A percentile compares a stretch with the other conserved stretches of the same genome.
Conservation (phyloP, 2,329 filamentous ascomycete species). For the Exophiala spinifera region DNA sequence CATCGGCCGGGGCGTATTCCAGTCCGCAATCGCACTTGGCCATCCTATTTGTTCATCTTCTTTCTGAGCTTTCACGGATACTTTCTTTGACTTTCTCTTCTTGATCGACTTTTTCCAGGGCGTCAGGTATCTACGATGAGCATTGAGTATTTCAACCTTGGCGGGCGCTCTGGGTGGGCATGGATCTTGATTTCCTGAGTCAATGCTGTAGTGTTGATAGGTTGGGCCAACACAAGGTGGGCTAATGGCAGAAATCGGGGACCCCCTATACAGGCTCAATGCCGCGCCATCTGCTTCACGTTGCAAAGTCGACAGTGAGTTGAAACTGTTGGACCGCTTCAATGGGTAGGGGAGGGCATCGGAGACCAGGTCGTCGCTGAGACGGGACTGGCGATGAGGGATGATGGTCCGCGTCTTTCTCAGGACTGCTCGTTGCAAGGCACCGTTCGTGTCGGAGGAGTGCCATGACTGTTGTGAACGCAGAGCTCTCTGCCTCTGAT, state of each 20-base stretch:
- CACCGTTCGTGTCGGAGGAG: slow-evolving; percentile 5
- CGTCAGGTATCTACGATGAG: slow-evolving; percentile 23
- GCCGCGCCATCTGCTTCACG: slow-evolving; percentile 21
- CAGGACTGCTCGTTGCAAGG: slow-evolving; percentile 10
- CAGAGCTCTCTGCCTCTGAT: slow-evolving; percentile 19
- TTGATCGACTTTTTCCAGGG: slow-evolving; percentile 18
- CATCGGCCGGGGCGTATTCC: no score
- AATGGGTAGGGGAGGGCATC: slow-evolving; percentile 14
- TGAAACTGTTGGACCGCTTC: slow-evolving; percentile 20
- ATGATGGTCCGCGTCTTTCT: slow-evolving; percentile 17
- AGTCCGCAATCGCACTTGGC: slow-evolving; percentile 9
- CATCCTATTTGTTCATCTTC: slow-evolving; percentile 16
- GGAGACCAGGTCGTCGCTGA: slow-evolving; percentile 11
- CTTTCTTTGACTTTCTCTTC: slow-evolving; percentile 14
- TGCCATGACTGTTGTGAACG: slow-evolving; percentile 20
- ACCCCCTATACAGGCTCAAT: slow-evolving; percentile 19
- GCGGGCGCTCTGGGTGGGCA: slow-evolving; percentile 13
- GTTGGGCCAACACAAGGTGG: slow-evolving; percentile 5
- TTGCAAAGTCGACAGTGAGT: slow-evolving; percentile 23
- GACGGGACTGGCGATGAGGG: slow-evolving; percentile 13
- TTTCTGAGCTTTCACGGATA: slow-evolving; percentile 14
- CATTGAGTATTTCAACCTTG: slow-evolving; percentile 17
- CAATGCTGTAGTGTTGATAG: slow-evolving; percentile 3
- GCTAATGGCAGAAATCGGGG: slow-evolving; percentile 22
- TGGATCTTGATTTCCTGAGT: slow-evolving; percentile 16